Conservation (phyloP, 2,329 filamentous ascomycete genomes). For the Alternaria ethzedia region DNA sequence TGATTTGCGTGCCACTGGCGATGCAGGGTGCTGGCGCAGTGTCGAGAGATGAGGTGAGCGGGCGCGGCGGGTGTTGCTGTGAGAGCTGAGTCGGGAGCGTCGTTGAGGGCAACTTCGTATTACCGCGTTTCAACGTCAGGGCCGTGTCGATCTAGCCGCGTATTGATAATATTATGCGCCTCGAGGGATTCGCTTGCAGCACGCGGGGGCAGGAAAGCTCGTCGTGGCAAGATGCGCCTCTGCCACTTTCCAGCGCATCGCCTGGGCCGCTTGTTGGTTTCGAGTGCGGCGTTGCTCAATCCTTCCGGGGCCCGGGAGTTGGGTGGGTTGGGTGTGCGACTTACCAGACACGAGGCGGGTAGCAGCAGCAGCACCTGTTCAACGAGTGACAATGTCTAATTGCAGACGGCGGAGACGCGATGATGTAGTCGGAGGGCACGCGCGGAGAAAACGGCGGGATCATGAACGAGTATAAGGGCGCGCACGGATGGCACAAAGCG, state of each 20-base stretch:
- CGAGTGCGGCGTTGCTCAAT: neutral
- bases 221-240: slow-evolving; percentile 3
- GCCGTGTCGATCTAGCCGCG: slow-evolving; percentile 4
- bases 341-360: slow-evolving; percentile 22
- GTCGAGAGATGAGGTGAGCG: slow-evolving; percentile 5
- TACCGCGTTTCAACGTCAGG: slow-evolving; percentile 16
- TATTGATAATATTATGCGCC: neutral
- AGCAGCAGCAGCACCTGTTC: slow-evolving; percentile 8
- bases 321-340: slow-evolving; percentile 16
- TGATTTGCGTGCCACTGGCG: neutral
- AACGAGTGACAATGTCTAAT: slow-evolving; percentile 15
- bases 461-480: slow-evolving; percentile 10
- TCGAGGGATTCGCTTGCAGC: neutral
- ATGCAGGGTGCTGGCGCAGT: slow-evolving; percentile 2
- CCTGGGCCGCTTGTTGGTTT: slow-evolving; percentile 3
- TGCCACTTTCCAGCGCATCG: slow-evolving; percentile 3
- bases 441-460: slow-evolving; percentile 5
- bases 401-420: slow-evolving; percentile 4
- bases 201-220: slow-evolving; percentile 4
- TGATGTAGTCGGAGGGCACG: slow-evolving; percentile 3
- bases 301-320: slow-evolving; percentile 11
- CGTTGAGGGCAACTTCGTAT: slow-evolving; percentile 8
- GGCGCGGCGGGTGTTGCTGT: slow-evolving; percentile 3
- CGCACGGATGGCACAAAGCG: slow-evolving; percentile 14
- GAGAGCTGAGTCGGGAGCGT: slow-evolving; percentile 8